Evolutionary conservation across 2,329 filamentous ascomycete genomes (phyloP).

Genomic region (Cyphellophora attinorum): DNA sequence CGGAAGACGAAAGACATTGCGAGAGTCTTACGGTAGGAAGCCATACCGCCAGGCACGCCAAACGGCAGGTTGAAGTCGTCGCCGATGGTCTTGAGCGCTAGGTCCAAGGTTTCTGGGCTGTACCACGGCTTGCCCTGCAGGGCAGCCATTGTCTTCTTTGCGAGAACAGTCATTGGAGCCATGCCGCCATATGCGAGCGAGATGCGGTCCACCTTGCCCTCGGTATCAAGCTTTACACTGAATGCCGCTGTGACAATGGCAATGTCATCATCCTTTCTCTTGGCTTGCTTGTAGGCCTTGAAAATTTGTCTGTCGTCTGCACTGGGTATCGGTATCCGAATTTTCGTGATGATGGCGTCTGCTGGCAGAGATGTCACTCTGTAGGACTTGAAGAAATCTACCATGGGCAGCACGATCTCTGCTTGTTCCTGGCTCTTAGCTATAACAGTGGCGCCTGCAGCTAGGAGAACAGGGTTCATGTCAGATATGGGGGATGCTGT

Average conservation of each 20-base stretch:
- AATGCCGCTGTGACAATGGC: slow-evolving; percentile 79
- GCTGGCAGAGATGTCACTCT: slow-evolving; percentile 63
- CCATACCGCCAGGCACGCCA: slow-evolving; percentile 82
- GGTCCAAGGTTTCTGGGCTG: slow-evolving; percentile 66
- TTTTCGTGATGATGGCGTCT: slow-evolving; percentile 67
- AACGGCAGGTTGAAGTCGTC: slow-evolving; percentile 74
- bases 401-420: slow-evolving; percentile 68
- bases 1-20: slow-evolving; percentile 83
- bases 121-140: slow-evolving; percentile 63
- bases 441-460: slow-evolving; percentile 63
- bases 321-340: slow-evolving; percentile 63
- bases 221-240: slow-evolving; percentile 55
- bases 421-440: slow-evolving; percentile 54
- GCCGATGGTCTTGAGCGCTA: slow-evolving; percentile 66
- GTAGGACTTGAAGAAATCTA: slow-evolving; percentile 75
- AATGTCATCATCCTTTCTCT: slow-evolving; percentile 86
- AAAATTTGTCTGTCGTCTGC: slow-evolving; percentile 62
- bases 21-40: slow-evolving; percentile 73
- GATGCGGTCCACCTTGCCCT: slow-evolving; percentile 55
- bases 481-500: slow-evolving; percentile 86
- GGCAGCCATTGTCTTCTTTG: slow-evolving; percentile 59
- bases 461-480: slow-evolving; percentile 76
- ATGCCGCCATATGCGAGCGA: slow-evolving; percentile 79
- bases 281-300: slow-evolving; percentile 79
- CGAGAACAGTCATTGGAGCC: slow-evolving; percentile 71